These are phyloP conservation scores for Crithidia bombi DNA, from an alignment of 208 protist genomes.

Conservation along the genomic window DNA sequence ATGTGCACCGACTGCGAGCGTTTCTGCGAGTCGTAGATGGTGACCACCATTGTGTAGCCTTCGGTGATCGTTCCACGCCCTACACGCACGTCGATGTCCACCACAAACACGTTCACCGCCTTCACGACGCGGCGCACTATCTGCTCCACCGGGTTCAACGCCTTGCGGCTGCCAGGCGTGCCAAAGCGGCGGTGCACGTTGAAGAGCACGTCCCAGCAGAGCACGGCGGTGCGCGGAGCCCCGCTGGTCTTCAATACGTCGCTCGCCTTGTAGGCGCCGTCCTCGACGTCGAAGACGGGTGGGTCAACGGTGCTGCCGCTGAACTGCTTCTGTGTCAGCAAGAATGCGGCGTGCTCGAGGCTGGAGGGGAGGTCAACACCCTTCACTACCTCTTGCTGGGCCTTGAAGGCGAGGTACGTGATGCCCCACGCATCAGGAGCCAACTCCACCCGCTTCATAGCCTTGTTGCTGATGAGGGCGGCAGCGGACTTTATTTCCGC, in stretches of 20 bases:
- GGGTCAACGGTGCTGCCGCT: slow-evolving; percentile 45
- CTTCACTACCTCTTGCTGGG: slow-evolving; percentile 82
- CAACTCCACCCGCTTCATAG: slow-evolving; percentile 63
- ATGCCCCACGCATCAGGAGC: slow-evolving; percentile 87
- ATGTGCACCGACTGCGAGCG: slow-evolving; percentile 82
- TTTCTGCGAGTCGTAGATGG: slow-evolving; percentile 89
- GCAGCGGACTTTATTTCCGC: slow-evolving; percentile 50
- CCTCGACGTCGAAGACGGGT: slow-evolving; percentile 58
- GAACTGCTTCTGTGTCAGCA: slow-evolving; percentile 67
- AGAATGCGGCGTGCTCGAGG: slow-evolving; percentile 82
- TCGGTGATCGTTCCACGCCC: slow-evolving; percentile 88
- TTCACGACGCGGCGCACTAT: slow-evolving; percentile 90
- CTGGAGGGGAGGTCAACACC: slow-evolving; percentile 70
- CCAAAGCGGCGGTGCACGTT: slow-evolving; percentile 88
- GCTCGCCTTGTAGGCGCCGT: slow-evolving; percentile 41
- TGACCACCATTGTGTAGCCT: slow-evolving; percentile 92
- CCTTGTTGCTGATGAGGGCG: slow-evolving; percentile 56
- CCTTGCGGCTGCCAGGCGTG: slow-evolving; percentile 81
- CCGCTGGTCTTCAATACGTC: slow-evolving; percentile 27
- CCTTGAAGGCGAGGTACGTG: slow-evolving; percentile 77
- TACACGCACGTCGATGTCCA: slow-evolving; percentile 89
- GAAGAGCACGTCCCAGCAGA: slow-evolving; percentile 82
- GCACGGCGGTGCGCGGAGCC: slow-evolving; percentile 59
- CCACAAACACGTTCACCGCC: slow-evolving; percentile 90
- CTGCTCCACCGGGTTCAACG: slow-evolving; percentile 86